Evolutionary conservation across 2,329 filamentous ascomycete genomes (phyloP), one percentile per base, ranked within the genome.

Genomic region (Setomelanomma holmii): DNA sequence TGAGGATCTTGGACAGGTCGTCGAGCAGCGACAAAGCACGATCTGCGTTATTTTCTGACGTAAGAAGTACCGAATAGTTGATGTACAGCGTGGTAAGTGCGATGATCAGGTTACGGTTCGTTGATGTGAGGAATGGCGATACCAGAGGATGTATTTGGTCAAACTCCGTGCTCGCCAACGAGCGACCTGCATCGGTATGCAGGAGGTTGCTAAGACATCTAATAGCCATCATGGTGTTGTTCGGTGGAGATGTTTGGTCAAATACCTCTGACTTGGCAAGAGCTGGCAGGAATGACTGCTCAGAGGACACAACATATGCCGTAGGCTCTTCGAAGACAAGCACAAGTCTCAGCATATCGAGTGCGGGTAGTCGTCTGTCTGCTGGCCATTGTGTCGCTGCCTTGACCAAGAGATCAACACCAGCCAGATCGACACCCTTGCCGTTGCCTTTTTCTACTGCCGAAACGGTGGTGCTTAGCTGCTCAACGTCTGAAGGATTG

Each of bases 271-370:
- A 84, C 38, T 71, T 72, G 27, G 86, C 80, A 5, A 97, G 76
- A 1, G 79, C 76, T 6, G 83, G 77, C 4, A 89, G 73, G n/a
- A 93, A 77, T 30, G 84, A 87, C 3, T 78, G 79, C 23, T 81
- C 77, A 2, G 78, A 75, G 0, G 81, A 75, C 44, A 85, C 81
- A 0, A 77, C 77, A 43, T 84, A 84, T 6, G 83, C 81, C 1
- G 90, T 88, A n/a, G 86, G 84, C 1, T 83, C 76, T 0, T 90
- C 84, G 6, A 82, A 83, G 1, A 87, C 86, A 1, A 90, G 88
- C 22, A 95, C 80, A 42, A 96, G 86, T n/a, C 95, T 90, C 4
- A 98, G 82, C 1, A 98, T 80, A 72, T 98, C 95, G 1, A 99
- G 83, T 11, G 87, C 90, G 0, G 95, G 90, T 0, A 99, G 82